Conservation (phyloP, 768 basidiomycete species). For the Rhizopogon salebrosus region DNA sequence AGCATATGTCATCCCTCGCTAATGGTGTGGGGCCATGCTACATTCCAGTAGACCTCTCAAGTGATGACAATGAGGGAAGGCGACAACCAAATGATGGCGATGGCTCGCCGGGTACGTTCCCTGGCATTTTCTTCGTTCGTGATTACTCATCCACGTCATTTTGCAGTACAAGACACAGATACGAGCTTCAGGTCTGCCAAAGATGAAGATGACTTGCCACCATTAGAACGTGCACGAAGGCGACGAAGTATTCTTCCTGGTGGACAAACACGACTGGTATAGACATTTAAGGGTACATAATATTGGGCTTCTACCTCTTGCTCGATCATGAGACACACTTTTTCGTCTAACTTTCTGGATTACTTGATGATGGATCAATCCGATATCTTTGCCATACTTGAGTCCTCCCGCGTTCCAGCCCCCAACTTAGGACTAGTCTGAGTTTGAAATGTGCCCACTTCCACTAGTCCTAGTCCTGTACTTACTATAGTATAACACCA, state of each 20-base stretch:
- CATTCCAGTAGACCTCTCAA: slow-evolving; percentile 7
- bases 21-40: slow-evolving; percentile 13
- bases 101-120: slow-evolving; percentile 18
- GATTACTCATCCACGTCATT: slow-evolving; percentile 7
- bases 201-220: slow-evolving; percentile 59
- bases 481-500: background rate
- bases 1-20: slow-evolving; percentile 37
- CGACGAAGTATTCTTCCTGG: slow-evolving; percentile 34
- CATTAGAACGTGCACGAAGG: slow-evolving; percentile 64
- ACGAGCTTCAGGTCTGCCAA: slow-evolving; percentile 13
- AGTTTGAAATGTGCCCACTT: background rate
- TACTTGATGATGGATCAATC: background rate
- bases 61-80: slow-evolving; percentile 15
- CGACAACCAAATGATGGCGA: slow-evolving; percentile 26
- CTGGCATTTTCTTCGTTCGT: background rate
- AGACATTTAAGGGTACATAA: background rate
- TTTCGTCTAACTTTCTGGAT: background rate
- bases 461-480: background rate
- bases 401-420: no score
- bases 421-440: background rate
- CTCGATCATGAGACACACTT: background rate
- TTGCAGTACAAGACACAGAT: slow-evolving; percentile 21
- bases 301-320: background rate
- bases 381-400: background rate
- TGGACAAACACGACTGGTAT: slow-evolving; percentile 23